These are phyloP conservation scores for Beauveria brongniartii DNA, from an alignment of 2,329 filamentous ascomycete genomes.

Conservation along the genomic window DNA sequence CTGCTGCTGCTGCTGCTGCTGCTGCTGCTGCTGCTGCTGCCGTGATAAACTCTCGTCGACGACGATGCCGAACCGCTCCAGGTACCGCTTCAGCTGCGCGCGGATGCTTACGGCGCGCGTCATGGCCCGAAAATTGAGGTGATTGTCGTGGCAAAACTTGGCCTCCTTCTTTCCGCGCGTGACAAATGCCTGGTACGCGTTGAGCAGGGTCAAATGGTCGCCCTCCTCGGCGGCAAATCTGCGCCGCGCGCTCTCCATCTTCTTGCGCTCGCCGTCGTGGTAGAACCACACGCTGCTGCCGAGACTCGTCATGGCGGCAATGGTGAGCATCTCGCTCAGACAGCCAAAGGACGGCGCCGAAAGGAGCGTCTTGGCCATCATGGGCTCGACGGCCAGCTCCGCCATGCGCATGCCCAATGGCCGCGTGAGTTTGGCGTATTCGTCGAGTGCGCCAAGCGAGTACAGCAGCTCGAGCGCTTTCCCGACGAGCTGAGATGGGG, in stretches of 20 bases:
- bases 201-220: conserved; percentile 85
- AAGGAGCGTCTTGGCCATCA: conserved; percentile 87
- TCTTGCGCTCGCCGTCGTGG: conserved; percentile 68
- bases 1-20: no score
- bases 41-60: conserved; percentile 53
- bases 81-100: conserved; percentile 74
- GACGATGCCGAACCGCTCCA: conserved; percentile 74
- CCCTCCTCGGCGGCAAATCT: conserved; percentile 90
- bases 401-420: conserved; percentile 89
- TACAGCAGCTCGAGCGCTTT: conserved; percentile 84
- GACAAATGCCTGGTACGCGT: conserved; percentile 86
- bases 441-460: conserved; percentile 77
- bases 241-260: conserved; percentile 63
- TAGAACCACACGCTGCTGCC: conserved; percentile 78
- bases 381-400: conserved; percentile 85
- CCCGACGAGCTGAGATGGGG: conserved; percentile 75
- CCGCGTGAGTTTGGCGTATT: conserved; percentile 81
- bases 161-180: conserved; percentile 74
- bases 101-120: conserved; percentile 76
- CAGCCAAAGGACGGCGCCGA: conserved; percentile 68
- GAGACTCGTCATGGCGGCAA: conserved; percentile 88
- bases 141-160: conserved; percentile 80
- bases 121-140: conserved; percentile 81
- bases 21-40: conserved; percentile 21
- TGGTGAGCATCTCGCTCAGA: conserved; percentile 77